A percentile compares a stretch with the other conserved stretches of the same genome.
phyloP scores from a whole-genome alignment of 2,329 filamentous ascomycete species.

The Samsoniella hepiali region DNA sequence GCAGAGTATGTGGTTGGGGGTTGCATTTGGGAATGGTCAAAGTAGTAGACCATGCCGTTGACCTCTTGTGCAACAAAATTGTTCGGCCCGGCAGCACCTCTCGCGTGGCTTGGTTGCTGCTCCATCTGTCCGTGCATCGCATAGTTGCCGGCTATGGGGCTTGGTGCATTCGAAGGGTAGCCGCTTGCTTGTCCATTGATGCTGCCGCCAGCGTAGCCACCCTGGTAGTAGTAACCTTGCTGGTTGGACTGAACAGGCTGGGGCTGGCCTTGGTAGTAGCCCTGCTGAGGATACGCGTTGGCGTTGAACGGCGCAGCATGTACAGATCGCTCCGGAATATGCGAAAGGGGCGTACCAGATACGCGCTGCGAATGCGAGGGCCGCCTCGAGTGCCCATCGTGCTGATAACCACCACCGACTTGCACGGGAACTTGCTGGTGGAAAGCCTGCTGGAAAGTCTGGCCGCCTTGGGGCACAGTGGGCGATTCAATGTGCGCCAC shows the following conservation, averaged over 20 bases:
- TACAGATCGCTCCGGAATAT: slow-evolving; percentile 89
- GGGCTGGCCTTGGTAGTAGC: slow-evolving; percentile 55
- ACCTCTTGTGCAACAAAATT: slow-evolving; percentile 73
- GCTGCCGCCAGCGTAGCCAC: slow-evolving; percentile 45
- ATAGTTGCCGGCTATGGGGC: slow-evolving; percentile 40
- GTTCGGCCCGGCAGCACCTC: slow-evolving; percentile 34
- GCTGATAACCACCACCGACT: slow-evolving; percentile 54
- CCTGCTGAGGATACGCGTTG: slow-evolving; percentile 57
- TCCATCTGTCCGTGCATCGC: slow-evolving; percentile 41
- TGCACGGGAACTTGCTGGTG: slow-evolving; percentile 89
- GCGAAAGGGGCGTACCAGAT: slow-evolving; percentile 77
- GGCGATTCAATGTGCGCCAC: slow-evolving; percentile 90
- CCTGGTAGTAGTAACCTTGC: slow-evolving; percentile 68
- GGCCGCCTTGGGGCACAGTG: slow-evolving; percentile 54
- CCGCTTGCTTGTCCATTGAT: slow-evolving; percentile 53
- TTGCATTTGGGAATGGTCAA: slow-evolving; percentile 71
- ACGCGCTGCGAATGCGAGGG: slow-evolving; percentile 69
- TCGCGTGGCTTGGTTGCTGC: slow-evolving; percentile 34
- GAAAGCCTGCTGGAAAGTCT: slow-evolving; percentile 87
- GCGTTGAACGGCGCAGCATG: slow-evolving; percentile 89
- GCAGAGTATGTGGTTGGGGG: slow-evolving; percentile 51
- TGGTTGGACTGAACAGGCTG: slow-evolving; percentile 39
- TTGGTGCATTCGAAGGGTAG: slow-evolving; percentile 56
- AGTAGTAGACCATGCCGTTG: slow-evolving; percentile 96
- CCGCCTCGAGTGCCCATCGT: slow-evolving; percentile 63